A percentile compares a stretch with the other conserved stretches of the same genome.
Evolutionary conservation across 805 yeast genomes (phyloP).

Genomic region (Scheffersomyces spartinae): DNA sequence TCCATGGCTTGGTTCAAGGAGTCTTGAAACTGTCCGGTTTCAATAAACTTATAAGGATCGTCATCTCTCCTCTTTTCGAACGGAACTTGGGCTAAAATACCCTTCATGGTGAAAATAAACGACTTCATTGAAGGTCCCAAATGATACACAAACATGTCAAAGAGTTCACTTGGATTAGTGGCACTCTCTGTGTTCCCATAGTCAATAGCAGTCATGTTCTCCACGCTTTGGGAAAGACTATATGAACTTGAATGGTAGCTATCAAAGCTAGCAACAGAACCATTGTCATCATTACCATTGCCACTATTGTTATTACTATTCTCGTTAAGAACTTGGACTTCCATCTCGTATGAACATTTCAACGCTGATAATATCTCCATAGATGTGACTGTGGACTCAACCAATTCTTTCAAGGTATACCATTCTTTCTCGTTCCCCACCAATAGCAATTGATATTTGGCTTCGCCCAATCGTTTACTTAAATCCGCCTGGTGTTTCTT

Average conservation of each 20-base stretch:
- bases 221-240: conserved; percentile 15
- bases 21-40: conserved; percentile 30
- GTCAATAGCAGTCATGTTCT: conserved; percentile 13
- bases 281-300: conserved; percentile 1
- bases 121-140: conserved; percentile 67
- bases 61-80: conserved; percentile 26
- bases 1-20: conserved; percentile 42
- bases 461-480: conserved; percentile 37
- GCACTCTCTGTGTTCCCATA: conserved; percentile 8
- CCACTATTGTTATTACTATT: not conserved
- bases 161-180: conserved; percentile 33
- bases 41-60: conserved; percentile 20
- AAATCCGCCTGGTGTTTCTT: conserved; percentile 29
- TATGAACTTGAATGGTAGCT: conserved; percentile 10
- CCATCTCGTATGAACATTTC: conserved; percentile 57
- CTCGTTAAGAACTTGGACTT: conserved; percentile 39
- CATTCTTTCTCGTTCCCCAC: conserved; percentile 48
- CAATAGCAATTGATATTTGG: conserved; percentile 46
- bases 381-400: conserved; percentile 39
- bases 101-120: conserved; percentile 49
- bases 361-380: conserved; percentile 55
- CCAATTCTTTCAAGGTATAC: conserved; percentile 31
- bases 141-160: conserved; percentile 53
- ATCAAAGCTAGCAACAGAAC: conserved; percentile 12
- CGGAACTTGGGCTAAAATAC: conserved; percentile 48